Evolutionary conservation across 768 basidiomycete species (phyloP).

Genomic region (Xerocomellus amylosporus): DNA sequence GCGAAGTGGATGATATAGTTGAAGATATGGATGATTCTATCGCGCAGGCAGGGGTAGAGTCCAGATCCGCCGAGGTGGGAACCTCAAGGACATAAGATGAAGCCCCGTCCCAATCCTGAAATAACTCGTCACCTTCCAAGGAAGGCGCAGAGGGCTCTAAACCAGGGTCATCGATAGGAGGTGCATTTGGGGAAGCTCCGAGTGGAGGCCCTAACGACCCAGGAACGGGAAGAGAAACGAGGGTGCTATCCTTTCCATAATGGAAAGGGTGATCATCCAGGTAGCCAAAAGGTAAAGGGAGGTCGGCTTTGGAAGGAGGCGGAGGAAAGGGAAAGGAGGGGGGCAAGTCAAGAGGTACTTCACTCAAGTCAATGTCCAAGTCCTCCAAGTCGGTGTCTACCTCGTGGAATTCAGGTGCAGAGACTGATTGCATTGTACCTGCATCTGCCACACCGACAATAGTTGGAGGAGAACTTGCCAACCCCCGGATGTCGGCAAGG

Average conservation of each 20-base stretch:
- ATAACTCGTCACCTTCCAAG: conserved; percentile 23
- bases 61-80: background rate
- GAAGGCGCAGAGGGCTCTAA: conserved; percentile 50
- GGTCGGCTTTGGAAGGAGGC: conserved; percentile 41
- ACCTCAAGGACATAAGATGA: conserved; percentile 4
- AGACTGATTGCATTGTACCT: conserved; percentile 30
- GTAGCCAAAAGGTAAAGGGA: conserved; percentile 37
- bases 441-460: conserved; percentile 13
- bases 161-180: conserved; percentile 27
- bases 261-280: conserved; percentile 38
- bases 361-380: conserved; percentile 6
- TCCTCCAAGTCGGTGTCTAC: conserved; percentile 40
- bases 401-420: conserved; percentile 55
- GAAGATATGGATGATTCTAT: background rate
- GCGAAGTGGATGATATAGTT: background rate
- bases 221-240: conserved; percentile 33
- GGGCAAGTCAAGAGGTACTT: conserved; percentile 9
- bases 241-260: conserved; percentile 34
- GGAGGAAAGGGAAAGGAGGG: conserved; percentile 31
- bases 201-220: conserved; percentile 48
- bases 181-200: conserved; percentile 35
- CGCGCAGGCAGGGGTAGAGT: background rate
- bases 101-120: conserved; percentile 22
- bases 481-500: conserved; percentile 50
- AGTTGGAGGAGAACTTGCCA: conserved; percentile 53